Conservation (phyloP, 148 eudicot species). For the Dianthus caryophyllus region DNA sequence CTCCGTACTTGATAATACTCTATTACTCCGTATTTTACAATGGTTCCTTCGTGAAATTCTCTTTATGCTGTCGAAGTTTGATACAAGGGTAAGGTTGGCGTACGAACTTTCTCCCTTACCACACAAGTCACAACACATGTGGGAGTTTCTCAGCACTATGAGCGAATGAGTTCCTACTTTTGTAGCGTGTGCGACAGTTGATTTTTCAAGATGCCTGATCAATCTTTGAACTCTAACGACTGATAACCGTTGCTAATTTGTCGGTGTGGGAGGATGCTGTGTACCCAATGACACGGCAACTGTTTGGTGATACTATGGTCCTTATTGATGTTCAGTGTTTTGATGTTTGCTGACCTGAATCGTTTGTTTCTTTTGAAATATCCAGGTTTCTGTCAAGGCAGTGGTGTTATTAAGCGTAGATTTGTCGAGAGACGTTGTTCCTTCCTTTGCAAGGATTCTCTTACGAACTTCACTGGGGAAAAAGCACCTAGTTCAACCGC, state of each 20-base stretch:
- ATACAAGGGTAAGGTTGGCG: too few relatives aligned
- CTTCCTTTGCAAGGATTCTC: conserved; percentile 88
- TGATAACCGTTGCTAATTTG: not conserved
- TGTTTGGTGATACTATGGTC: not conserved
- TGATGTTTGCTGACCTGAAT: not conserved
- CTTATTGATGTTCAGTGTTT: not conserved
- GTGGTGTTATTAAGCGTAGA: conserved; percentile 68
- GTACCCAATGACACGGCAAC: not conserved
- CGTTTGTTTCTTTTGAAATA: not conserved
- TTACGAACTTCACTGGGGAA: conserved; percentile 86
- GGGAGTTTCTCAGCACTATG: too few relatives aligned
- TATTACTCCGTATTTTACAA: not conserved
- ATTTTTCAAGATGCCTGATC: not conserved
- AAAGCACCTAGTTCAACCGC: conserved; percentile 78
- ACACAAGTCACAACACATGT: too few relatives aligned
- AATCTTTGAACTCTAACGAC: not conserved
- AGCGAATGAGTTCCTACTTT: too few relatives aligned
- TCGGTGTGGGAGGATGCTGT: not conserved
- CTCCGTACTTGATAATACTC: not conserved
- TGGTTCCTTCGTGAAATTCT: too few relatives aligned
- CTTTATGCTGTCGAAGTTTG: too few relatives aligned
- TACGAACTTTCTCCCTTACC: too few relatives aligned
- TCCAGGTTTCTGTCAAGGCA: conserved; percentile 69
- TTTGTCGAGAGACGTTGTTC: conserved; percentile 88
- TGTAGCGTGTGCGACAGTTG: not conserved